Percentiles rank a stretch among this genome's conserved stretches.
phyloP scores from a whole-genome alignment of 2,329 filamentous ascomycete genomes.

The Fusarium xyrophilum region DNA sequence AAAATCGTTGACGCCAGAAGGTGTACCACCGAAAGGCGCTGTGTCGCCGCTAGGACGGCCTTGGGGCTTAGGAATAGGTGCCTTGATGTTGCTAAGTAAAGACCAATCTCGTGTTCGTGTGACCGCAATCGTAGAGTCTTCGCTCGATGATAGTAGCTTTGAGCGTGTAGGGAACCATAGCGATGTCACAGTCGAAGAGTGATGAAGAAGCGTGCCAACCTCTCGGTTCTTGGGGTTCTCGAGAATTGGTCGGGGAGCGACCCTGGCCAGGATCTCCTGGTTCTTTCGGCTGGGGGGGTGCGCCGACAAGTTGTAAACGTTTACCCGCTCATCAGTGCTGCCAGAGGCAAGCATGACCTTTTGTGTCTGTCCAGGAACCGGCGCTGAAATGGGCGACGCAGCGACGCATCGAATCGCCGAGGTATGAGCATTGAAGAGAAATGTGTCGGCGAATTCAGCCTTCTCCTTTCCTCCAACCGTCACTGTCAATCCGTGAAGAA shows the following conservation, averaged over 20 bases:
- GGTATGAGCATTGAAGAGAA: conserved; percentile 92
- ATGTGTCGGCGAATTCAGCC: conserved; percentile 84
- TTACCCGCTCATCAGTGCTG: conserved; percentile 91
- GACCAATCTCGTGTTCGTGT: conserved; percentile 90
- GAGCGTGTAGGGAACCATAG: conserved; percentile 83
- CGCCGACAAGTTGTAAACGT: conserved; percentile 87
- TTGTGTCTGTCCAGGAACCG: conserved; percentile 67
- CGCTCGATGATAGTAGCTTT: conserved; percentile 86
- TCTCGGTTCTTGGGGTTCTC: conserved; percentile 90
- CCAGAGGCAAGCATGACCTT: conserved; percentile 91
- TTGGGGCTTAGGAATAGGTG: conserved; percentile 78
- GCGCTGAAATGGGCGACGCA: conserved; percentile 76
- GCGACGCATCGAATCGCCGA: conserved; percentile 91
- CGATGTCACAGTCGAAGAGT: conserved; percentile 80
- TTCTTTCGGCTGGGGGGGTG: conserved; percentile 65
- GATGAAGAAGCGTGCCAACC: conserved; percentile 85
- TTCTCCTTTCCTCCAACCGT: conserved; percentile 57
- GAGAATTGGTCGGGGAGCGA: conserved; percentile 75
- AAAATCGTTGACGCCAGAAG: conserved; percentile 92
- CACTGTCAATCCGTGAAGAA: conserved; percentile 90
- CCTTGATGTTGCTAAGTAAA: conserved; percentile 85
- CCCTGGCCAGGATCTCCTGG: conserved; percentile 67
- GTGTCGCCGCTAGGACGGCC: conserved; percentile 91
- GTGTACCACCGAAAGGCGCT: conserved; percentile 78
- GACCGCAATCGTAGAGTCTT: conserved; percentile 91